Evolutionary conservation across 2,329 filamentous ascomycete genomes (phyloP).

Genomic region (Blastomyces parvus): DNA sequence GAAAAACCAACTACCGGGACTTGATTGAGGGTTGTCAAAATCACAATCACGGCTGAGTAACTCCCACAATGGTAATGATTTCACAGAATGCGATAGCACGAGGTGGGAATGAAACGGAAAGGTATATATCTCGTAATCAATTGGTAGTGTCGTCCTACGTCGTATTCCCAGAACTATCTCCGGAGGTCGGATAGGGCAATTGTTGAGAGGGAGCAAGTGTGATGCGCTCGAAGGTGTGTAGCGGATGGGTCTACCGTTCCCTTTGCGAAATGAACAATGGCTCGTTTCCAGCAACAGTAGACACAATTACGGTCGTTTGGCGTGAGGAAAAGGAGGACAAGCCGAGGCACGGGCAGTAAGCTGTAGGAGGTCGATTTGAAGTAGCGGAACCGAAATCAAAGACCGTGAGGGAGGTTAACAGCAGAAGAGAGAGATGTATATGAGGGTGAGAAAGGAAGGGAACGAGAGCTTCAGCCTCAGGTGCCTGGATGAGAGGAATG

Average conservation of each 20-base stretch:
- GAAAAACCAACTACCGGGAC: not conserved
- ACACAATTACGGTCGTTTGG: too few relatives aligned
- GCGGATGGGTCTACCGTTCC: not conserved
- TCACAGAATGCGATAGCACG: not conserved
- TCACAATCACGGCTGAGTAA: constrained; percentile 1
- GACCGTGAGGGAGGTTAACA: not conserved
- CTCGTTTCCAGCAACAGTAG: not conserved
- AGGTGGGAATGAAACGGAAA: not conserved
- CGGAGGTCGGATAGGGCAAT: not conserved
- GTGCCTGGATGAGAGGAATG: constrained; percentile 13
- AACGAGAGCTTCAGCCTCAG: constrained; percentile 16
- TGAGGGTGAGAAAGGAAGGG: constrained; percentile 12
- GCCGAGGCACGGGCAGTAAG: constrained; percentile 18
- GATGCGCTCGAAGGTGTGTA: not conserved
- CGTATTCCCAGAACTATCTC: constrained; percentile 1
- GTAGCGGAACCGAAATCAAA: constrained; percentile 8
- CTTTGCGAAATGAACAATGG: not conserved
- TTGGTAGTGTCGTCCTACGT: constrained; percentile 5
- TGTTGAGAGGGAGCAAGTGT: too few relatives aligned
- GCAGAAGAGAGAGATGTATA: constrained; percentile 6
- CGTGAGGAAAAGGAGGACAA: constrained; percentile 14
- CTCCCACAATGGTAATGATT: constrained; percentile 1
- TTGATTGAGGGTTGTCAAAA: not conserved
- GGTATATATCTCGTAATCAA: constrained; percentile 4
- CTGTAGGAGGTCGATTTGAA: constrained; percentile 16